A percentile compares a stretch with the other conserved stretches of the same genome.
phyloP scores from a whole-genome alignment of 352 stramenopile genomes.

The Pythium pyrilobum region DNA sequence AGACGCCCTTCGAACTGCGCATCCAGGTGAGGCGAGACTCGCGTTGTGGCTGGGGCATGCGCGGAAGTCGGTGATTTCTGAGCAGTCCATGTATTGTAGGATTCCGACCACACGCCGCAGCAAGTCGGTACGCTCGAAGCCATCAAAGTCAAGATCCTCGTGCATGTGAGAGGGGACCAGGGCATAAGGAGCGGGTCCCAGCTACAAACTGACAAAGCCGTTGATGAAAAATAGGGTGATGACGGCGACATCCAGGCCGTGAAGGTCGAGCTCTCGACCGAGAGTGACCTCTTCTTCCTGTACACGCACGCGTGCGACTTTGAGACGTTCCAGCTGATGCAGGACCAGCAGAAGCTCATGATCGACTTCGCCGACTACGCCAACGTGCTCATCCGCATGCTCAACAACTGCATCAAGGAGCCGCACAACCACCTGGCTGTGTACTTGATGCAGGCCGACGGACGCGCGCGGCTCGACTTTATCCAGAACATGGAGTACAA shows the following conservation, averaged over 20 bases:
- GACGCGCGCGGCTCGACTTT: conserved; percentile 89
- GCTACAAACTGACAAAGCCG: neutral
- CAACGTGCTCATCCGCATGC: conserved; percentile 92
- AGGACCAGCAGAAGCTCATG: conserved; percentile 95
- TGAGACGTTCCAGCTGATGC: conserved; percentile 85
- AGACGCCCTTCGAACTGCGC: conserved; percentile 88
- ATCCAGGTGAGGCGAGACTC: conserved; percentile 52
- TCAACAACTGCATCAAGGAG: conserved; percentile 95
- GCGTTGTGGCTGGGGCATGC: neutral
- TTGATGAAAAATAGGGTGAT: conserved; percentile 43
- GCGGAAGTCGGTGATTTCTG: neutral
- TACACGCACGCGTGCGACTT: conserved; percentile 89
- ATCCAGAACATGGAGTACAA: conserved; percentile 98
- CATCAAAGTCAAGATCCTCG: conserved; percentile 93
- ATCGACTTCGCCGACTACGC: conserved; percentile 94
- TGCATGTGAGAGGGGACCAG: conserved; percentile 43
- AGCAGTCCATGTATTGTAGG: conserved; percentile 20
- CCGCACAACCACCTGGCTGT: conserved; percentile 92
- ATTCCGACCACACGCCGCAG: conserved; percentile 79
- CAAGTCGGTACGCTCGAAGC: conserved; percentile 91
- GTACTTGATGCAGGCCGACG: conserved; percentile 91
- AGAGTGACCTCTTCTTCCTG: conserved; percentile 93
- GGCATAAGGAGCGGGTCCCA: neutral
- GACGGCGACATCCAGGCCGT: conserved; percentile 81
- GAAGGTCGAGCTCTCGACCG: conserved; percentile 88